These are phyloP conservation scores for Acorus calamus DNA, from an alignment of 106 monocot species.

Conservation along the genomic window DNA sequence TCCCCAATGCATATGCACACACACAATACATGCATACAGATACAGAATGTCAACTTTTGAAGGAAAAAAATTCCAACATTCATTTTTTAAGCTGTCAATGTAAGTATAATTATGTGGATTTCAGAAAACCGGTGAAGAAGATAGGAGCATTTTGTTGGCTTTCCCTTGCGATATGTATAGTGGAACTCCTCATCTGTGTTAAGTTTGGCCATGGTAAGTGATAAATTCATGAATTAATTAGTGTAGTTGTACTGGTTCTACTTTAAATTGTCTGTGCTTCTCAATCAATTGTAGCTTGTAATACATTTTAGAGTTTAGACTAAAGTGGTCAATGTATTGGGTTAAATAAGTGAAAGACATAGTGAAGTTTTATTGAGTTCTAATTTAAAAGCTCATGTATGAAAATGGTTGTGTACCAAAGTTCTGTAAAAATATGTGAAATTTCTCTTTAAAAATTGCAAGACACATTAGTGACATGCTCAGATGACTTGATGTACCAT, in stretches of 20 bases:
- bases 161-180: constrained; percentile 88
- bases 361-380: neutral
- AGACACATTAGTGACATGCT: too few relatives aligned
- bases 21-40: too few relatives aligned
- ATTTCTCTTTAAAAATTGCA: too few relatives aligned
- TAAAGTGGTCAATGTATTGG: neutral
- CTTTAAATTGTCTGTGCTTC: too few relatives aligned
- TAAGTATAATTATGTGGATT: constrained; percentile 1
- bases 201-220: constrained; percentile 83
- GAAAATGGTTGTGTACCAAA: neutral
- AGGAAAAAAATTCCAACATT: too few relatives aligned
- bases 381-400: neutral
- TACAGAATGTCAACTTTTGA: too few relatives aligned
- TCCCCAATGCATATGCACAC: neutral
- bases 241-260: too few relatives aligned
- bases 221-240: too few relatives aligned
- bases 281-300: too few relatives aligned
- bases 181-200: constrained; percentile 90
- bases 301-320: too few relatives aligned
- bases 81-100: neutral
- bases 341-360: neutral
- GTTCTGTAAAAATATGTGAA: neutral
- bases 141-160: constrained; percentile 95
- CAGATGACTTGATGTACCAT: too few relatives aligned
- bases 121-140: constrained; percentile 81